Evolutionary conservation across 164 flowering plant species (phyloP), one percentile per base, ranked within the genome.

Genomic region (Nelumbo lutea): DNA sequence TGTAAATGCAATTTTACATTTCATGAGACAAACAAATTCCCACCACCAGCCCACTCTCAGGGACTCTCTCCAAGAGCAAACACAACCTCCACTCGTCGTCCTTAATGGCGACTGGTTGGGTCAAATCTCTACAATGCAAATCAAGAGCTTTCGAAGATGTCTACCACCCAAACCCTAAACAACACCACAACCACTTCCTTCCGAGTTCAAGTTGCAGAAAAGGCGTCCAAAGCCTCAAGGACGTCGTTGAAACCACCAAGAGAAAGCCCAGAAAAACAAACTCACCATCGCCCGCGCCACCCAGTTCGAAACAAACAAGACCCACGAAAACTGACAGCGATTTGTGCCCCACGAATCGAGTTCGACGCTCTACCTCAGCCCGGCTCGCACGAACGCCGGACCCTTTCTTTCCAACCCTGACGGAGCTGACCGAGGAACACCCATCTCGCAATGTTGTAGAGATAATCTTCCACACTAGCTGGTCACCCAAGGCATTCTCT

Each of bases 401-500:
- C 51, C 77, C 85, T 6, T 73, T 70, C 47, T 83, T 83, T n/a
- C 94, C 97, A 27, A 74, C 88, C 2, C 80, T 93, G 55, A 71
- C 87, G 9, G 98, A 93, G 84, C 81, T 96, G 11, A 82, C 88
- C 3, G 83, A 79, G 44, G 96, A 95, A 4, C 92, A 93, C 77
- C 94, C 96, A 6, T 93, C 98, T 0, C 83, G 97, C 5, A 96
- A 93, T 58, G 97, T 96, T 47, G 98, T 96, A 8, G 98, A 90
- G 79, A 93, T 93, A 40, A 96, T 96, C 65, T 96, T 96, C 81
- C 91, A 83, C 60, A 82, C 98, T 2, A 86, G 99, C 68, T 96
- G 99, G 98, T 71, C 84, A 0, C 81, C 82, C 47, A 83, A 84
- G 72, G 66, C 78, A 1, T 87, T 88, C 57, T 59, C 86, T 72